phyloP scores from a whole-genome alignment of 2,329 filamentous ascomycete genomes.

The Botrytis sinoallii region DNA sequence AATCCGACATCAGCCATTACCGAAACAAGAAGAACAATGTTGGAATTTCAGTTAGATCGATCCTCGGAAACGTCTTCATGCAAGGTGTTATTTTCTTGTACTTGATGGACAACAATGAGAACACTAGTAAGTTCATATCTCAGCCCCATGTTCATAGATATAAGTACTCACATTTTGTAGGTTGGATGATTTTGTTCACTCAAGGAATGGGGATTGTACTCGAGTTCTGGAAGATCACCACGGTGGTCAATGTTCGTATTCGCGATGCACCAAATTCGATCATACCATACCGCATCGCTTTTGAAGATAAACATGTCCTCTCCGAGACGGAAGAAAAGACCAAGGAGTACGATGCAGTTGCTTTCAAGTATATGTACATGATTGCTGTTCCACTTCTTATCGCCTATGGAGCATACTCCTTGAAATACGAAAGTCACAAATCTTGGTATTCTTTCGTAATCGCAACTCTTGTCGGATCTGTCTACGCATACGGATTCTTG shows the following conservation, averaged over 20 bases:
- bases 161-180: slow-evolving; percentile 36
- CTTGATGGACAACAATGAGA: slow-evolving; percentile 93
- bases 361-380: slow-evolving; percentile 96
- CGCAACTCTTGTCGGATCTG: slow-evolving; percentile 87
- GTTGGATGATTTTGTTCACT: slow-evolving; percentile 94
- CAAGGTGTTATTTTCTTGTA: slow-evolving; percentile 94
- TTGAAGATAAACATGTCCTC: slow-evolving; percentile 96
- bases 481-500: slow-evolving; percentile 97
- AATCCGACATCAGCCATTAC: slow-evolving; percentile 96
- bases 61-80: slow-evolving; percentile 97
- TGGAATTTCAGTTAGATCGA: slow-evolving; percentile 92
- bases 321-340: slow-evolving; percentile 96
- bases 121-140: slow-evolving; percentile 56
- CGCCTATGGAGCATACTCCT: slow-evolving; percentile 86
- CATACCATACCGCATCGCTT: slow-evolving; percentile 75
- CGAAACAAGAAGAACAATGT: slow-evolving; percentile 99
- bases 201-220: slow-evolving; percentile 67
- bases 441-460: slow-evolving; percentile 98
- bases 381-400: slow-evolving; percentile 83
- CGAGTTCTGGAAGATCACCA: slow-evolving; percentile 94
- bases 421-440: slow-evolving; percentile 93
- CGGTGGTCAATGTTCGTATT: slow-evolving; percentile 83
- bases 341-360: slow-evolving; percentile 96
- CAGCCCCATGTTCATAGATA: background rate
- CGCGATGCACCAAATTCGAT: slow-evolving; percentile 66